Percentiles rank a stretch among this genome's conserved stretches.
Evolutionary conservation across 2,329 filamentous ascomycete species (phyloP).

Genomic region (Cryphonectria parasitica): DNA sequence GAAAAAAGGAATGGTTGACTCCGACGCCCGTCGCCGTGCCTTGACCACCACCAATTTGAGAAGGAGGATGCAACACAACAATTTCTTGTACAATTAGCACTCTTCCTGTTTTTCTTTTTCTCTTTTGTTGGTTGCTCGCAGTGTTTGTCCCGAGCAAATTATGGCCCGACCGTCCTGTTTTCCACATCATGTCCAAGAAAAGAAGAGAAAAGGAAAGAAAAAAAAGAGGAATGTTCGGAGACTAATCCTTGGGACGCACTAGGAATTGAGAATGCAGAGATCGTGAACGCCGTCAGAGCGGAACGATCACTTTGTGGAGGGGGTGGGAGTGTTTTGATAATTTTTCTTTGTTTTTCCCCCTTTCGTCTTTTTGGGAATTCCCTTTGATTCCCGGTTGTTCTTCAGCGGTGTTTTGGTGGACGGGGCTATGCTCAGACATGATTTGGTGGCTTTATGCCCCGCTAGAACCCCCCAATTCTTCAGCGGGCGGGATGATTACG

Average conservation of each 20-base stretch:
- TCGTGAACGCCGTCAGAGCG: background rate
- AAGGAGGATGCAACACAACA: background rate
- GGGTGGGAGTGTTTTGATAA: background rate
- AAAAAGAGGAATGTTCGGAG: constrained; percentile 13
- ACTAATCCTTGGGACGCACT: constrained; percentile 29
- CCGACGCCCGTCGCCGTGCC: background rate
- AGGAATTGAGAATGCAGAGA: constrained; percentile 27
- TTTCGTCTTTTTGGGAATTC: background rate
- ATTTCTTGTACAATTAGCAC: constrained; percentile 20
- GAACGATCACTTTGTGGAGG: background rate
- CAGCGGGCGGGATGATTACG: background rate
- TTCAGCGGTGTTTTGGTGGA: constrained; percentile 3
- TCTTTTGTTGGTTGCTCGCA: constrained; percentile 15
- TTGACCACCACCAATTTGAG: constrained; percentile 1
- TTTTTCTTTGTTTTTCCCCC: background rate
- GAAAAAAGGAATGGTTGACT: background rate
- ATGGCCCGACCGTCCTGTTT: constrained; percentile 13
- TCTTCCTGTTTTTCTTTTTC: background rate
- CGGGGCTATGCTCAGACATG: constrained; percentile 3
- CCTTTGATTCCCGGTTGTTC: constrained; percentile 7
- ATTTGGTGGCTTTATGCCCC: background rate
- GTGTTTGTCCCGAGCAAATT: constrained; percentile 25
- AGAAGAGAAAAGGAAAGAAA: background rate
- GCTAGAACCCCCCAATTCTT: background rate
- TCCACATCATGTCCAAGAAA: constrained; percentile 12